Evolutionary conservation across 306 rosid genomes (phyloP).

Genomic region (Quercus glauca): DNA sequence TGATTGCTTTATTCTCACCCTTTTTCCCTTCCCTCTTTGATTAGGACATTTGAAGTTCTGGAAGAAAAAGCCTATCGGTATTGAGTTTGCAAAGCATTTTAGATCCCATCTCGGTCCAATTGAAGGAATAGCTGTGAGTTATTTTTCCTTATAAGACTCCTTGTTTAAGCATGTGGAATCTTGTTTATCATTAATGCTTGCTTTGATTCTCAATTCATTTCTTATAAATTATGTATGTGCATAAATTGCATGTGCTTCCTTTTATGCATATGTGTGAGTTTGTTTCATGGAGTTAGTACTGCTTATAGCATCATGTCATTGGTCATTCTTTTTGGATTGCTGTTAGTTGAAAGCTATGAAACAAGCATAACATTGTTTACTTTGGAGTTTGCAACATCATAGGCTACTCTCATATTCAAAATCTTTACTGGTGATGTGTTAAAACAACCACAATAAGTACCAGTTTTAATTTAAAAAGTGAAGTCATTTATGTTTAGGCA

Average conservation of each 20-base stretch:
- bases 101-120: slow-evolving; percentile 97
- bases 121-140: slow-evolving; percentile 91
- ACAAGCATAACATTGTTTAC: not conserved
- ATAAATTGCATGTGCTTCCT: not conserved
- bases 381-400: not conserved
- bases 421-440: not conserved
- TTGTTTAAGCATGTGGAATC: not conserved
- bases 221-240: not conserved
- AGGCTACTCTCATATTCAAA: not conserved
- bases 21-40: not conserved
- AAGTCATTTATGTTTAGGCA: not conserved
- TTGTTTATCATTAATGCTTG: slow-evolving; percentile 16
- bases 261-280: not conserved
- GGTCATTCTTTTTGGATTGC: not conserved
- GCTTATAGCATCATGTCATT: not conserved
- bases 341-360: not conserved
- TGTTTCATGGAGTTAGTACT: not conserved
- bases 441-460: not conserved
- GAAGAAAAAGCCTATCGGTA: slow-evolving; percentile 87
- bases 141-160: slow-evolving; percentile 13
- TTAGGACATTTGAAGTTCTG: slow-evolving; percentile 96
- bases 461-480: not conserved
- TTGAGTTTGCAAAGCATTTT: slow-evolving; percentile 97
- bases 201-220: slow-evolving; percentile 14
- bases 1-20: slow-evolving; percentile 10